Conservation (phyloP, 2,329 filamentous ascomycete species). For the Plectosphaerella cucumerina region DNA sequence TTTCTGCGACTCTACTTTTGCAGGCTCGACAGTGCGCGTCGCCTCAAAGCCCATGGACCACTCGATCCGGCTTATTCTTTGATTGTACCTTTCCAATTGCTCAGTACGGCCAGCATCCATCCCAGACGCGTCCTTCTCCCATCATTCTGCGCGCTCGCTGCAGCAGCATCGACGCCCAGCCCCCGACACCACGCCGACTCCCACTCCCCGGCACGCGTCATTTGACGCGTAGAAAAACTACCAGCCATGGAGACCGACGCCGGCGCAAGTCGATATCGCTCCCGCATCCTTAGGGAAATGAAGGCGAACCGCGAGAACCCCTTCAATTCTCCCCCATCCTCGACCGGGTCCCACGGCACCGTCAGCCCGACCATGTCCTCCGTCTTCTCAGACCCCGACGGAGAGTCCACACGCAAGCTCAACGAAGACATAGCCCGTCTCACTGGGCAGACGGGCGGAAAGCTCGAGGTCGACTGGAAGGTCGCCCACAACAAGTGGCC, state of each 20-base stretch:
- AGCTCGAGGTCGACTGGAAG: slow-evolving; percentile 38
- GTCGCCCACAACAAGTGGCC: slow-evolving; percentile 48
- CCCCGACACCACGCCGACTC: too few species aligned
- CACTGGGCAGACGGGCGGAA: slow-evolving; percentile 28
- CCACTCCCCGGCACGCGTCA: background rate
- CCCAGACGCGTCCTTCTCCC: background rate
- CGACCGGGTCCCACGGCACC: slow-evolving; percentile 53
- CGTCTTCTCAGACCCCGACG: slow-evolving; percentile 48
- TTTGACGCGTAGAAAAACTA: background rate
- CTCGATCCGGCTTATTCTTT: background rate
- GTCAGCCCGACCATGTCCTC: slow-evolving; percentile 50
- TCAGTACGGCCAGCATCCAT: background rate
- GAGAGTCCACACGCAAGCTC: slow-evolving; percentile 48
- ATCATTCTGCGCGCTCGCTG: too few species aligned
- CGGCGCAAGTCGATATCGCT: slow-evolving; percentile 36
- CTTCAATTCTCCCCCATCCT: slow-evolving; percentile 55
- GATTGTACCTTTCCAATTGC: background rate
- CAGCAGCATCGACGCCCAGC: background rate
- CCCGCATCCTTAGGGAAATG: slow-evolving; percentile 48
- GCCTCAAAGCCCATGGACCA: background rate
- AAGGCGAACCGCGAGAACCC: slow-evolving; percentile 49
- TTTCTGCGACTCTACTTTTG: background rate
- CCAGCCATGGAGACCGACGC: slow-evolving; percentile 34
- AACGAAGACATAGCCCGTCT: slow-evolving; percentile 44
- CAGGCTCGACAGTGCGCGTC: background rate